Evolutionary conservation across 2,329 filamentous ascomycete genomes (phyloP), one percentile per base, ranked within the genome.

Genomic region (Trichoderma arundinaceum): DNA sequence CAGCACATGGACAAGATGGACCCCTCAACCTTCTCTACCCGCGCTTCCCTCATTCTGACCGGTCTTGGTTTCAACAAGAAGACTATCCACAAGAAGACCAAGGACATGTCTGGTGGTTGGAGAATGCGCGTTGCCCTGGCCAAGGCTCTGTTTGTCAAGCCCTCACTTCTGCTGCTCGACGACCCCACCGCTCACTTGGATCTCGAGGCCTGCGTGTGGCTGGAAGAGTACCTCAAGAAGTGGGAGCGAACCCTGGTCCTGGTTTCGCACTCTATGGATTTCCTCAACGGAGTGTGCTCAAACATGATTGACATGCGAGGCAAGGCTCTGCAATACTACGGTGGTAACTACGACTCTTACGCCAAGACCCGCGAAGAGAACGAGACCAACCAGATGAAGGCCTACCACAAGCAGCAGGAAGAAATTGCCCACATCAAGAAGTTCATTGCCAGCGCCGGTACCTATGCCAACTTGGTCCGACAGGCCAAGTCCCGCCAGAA

Each of bases 101-200:
- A 98, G 88, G 96, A 99, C 80, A 99, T 99, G 96, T 99, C 95
- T 71, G 95, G 95, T 92, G 95, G 95, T 74, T 99, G 95, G 95
- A 90, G 94, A 85, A 99, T 99, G 95, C 92, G 96, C 87, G 95
- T 99, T 67, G 95, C 95, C 66, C 89, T 99, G 68, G 95, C 87
- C 77, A 97, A 98, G 86, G 95, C 95, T 66, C 90, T 99, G 61
- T 99, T 99, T 84, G 94, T 99, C 82, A 96, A 96, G 87, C 95
- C 96, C 41, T 95, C 93, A 17, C 86, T 99, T 66, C 88, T 99
- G 58, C 87, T 99, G 71, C 93, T 99, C 74, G 95, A 99, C 78
- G 95, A 99, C 84, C 95, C 95, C 49, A 99, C 95, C 71, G 95
- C 95, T 76, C 95, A 99, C 88, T 91, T 99, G 88, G 95, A 99